Evolutionary conservation across 2,329 filamentous ascomycete species (phyloP), one percentile per base, ranked within the genome.

Genomic region (Trichophyton simii): DNA sequence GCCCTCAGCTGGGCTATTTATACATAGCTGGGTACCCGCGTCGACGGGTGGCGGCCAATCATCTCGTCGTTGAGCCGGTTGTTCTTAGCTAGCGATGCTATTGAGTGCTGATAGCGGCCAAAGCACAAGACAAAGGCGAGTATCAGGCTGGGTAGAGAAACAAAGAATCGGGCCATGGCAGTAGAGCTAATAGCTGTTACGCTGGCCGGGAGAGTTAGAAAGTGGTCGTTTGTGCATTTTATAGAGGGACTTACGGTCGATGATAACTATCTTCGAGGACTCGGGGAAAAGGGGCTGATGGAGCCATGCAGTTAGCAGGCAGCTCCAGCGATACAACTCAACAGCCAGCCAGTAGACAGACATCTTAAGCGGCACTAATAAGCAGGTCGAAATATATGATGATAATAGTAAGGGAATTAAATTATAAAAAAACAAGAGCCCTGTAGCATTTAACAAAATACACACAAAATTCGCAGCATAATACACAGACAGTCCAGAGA

Each of bases 391-490:
- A n/a, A 25, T 28, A 55, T n/a, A 34, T 11, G 11, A 36, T 55
- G 20, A 36, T 55, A 36, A 18, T 36, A 38, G 11, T 38, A 25
- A 52, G 52, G 52, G 31, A 20, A 36, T 34, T 34, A 44, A n/a
- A n/a, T 44, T 44, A 20, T 44, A 20, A 55, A 36, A 31, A 31
- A 54, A 36, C n/a, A 36, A 38, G 34, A 38, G 34, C 34, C 52
- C 52, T 31, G 34, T 55, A 55, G 52, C 52, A 55, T 55, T 55
- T 55, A 55, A 34, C 52, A 55, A 31, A 55, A 7, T 55, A 55
- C 52, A 55, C 52, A 55, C 52, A 55, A 36, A 52, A 55, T 11
- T 6, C 13, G 28, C 52, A 36, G 13, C 46, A 52, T 36, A 55
- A 36, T 36, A 55, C 28, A 55, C 52, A 36, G 52, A 34, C 52